Percentiles rank a stretch among this genome's conserved stretches.
These are phyloP conservation scores for Hortaea sp. DNA, from an alignment of 2,329 filamentous ascomycete species.

Conservation along the genomic window DNA sequence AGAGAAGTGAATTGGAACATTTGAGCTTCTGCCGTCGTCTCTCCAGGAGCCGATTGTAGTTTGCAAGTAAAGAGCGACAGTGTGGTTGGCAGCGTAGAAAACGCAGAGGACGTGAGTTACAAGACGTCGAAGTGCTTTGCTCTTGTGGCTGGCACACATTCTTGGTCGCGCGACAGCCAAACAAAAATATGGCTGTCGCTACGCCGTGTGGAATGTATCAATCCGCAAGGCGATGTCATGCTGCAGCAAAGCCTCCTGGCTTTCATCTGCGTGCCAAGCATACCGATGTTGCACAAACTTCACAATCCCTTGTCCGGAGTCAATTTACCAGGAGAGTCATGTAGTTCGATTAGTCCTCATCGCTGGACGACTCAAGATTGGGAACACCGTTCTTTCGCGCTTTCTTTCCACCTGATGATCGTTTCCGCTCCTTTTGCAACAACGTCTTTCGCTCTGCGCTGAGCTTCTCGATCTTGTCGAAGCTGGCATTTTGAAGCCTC, in stretches of 20 bases:
- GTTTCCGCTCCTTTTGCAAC: conserved; percentile 21
- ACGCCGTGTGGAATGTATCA: conserved; percentile 19
- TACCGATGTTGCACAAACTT: neutral
- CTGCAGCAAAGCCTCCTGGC: conserved; percentile 1
- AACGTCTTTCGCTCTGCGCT: conserved; percentile 32
- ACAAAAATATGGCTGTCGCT: conserved; percentile 20
- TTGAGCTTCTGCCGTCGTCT: neutral
- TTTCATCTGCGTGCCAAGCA: neutral
- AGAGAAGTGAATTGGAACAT: conserved; percentile 15
- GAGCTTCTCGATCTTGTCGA: conserved; percentile 35
- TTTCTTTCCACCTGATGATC: neutral
- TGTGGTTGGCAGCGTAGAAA: neutral
- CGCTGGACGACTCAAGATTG: neutral
- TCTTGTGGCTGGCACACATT: conserved; percentile 13
- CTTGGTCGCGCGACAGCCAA: conserved; percentile 15
- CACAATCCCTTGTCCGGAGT: no score
- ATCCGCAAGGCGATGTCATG: neutral
- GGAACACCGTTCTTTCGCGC: conserved; percentile 1
- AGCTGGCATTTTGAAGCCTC: conserved; percentile 35
- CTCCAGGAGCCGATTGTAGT: neutral
- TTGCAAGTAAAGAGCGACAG: conserved; percentile 4
- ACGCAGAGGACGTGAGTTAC: no score
- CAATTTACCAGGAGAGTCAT: no score
- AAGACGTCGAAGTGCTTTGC: no score
- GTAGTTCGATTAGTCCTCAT: conserved; percentile 3